These are phyloP conservation scores for Tuber umbilicatum DNA, from an alignment of 495 filamentous ascomycete genomes.

Conservation along the genomic window DNA sequence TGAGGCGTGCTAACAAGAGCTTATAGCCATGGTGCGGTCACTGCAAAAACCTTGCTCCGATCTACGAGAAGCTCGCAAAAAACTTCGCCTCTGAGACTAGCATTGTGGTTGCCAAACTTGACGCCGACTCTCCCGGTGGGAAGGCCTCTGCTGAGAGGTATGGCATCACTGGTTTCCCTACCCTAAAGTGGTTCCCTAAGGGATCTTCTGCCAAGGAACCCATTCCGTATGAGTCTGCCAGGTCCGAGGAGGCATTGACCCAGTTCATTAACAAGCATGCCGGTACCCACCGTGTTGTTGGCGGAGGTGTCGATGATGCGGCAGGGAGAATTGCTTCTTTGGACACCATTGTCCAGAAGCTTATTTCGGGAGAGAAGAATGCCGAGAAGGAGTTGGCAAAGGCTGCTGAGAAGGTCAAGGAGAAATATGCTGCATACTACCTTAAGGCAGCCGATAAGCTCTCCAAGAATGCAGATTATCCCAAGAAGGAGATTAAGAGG, in stretches of 20 bases:
- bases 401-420: slow-evolving; percentile 59
- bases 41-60: slow-evolving; percentile 90
- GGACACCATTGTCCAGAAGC: slow-evolving; percentile 64
- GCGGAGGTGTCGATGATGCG: slow-evolving; percentile 69
- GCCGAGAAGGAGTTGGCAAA: slow-evolving; percentile 62
- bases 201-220: slow-evolving; percentile 60
- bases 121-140: slow-evolving; percentile 61
- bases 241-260: slow-evolving; percentile 69
- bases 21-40: slow-evolving; percentile 53
- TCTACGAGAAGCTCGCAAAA: slow-evolving; percentile 78
- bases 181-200: slow-evolving; percentile 95
- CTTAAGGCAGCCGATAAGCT: slow-evolving; percentile 83
- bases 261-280: slow-evolving; percentile 81
- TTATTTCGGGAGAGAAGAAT: slow-evolving; percentile 54
- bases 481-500: slow-evolving; percentile 75
- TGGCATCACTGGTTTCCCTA: slow-evolving; percentile 79
- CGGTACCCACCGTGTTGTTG: slow-evolving; percentile 75
- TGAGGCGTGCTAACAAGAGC: slow-evolving; percentile 6
- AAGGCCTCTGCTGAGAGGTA: slow-evolving; percentile 64
- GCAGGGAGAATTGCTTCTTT: slow-evolving; percentile 77
- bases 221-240: slow-evolving; percentile 67
- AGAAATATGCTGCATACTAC: slow-evolving; percentile 92
- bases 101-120: slow-evolving; percentile 87
- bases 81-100: slow-evolving; percentile 70
- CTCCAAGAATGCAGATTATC: slow-evolving; percentile 65